A percentile compares a stretch with the other conserved stretches of the same genome.
Evolutionary conservation across 192 early-diverging fungal genomes (phyloP).

Genomic region (Chytriomyces sp.): DNA sequence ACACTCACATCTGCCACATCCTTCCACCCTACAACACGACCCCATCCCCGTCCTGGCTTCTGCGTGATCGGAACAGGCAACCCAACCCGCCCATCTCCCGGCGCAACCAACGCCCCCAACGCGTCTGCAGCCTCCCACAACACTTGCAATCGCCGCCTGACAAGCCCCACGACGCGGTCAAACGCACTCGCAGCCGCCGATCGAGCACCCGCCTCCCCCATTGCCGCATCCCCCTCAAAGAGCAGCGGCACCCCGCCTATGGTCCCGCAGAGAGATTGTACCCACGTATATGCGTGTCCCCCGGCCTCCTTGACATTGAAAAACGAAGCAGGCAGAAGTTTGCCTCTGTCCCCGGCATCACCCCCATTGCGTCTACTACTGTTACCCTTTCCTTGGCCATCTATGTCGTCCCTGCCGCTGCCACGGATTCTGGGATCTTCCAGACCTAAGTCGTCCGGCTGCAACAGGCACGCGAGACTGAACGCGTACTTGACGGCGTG

Average conservation of each 20-base stretch:
- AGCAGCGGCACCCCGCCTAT: background rate
- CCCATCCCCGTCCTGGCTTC: background rate
- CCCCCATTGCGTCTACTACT: too few relatives aligned
- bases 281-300: slow-evolving; percentile 37
- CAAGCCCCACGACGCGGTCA: background rate
- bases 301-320: slow-evolving; percentile 23
- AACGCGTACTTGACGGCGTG: slow-evolving; percentile 1
- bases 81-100: background rate
- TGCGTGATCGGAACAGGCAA: background rate
- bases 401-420: background rate
- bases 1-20: background rate
- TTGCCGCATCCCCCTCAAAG: background rate
- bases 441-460: background rate
- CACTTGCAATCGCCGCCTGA: background rate
- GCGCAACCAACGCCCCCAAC: background rate
- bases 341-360: too few relatives aligned
- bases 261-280: slow-evolving; percentile 32
- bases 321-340: background rate
- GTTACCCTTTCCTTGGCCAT: too few relatives aligned
- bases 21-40: background rate
- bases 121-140: background rate
- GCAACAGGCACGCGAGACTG: background rate
- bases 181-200: background rate
- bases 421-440: background rate
- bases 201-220: background rate